A percentile compares a stretch with the other conserved stretches of the same genome.
Conservation (phyloP, 257 asterid genomes). For the Scutellaria galericulata region DNA sequence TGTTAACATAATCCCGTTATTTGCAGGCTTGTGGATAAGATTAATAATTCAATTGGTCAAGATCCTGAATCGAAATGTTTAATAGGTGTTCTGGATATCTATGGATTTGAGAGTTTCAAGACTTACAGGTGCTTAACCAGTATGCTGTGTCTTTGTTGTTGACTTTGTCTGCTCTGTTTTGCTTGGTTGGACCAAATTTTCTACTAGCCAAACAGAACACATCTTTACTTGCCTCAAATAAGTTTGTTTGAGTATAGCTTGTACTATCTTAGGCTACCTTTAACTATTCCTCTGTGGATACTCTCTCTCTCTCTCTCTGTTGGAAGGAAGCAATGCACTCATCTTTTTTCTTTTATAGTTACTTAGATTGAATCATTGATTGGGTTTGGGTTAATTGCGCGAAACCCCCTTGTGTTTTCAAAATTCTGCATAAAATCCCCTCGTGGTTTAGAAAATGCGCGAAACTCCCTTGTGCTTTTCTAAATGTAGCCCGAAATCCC, state of each 20-base stretch:
- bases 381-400: too few relatives aligned
- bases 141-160: slow-evolving; percentile 62
- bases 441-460: too few relatives aligned
- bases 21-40: slow-evolving; percentile 81
- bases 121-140: slow-evolving; percentile 92
- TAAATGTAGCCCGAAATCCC: too few relatives aligned
- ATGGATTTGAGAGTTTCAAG: slow-evolving; percentile 94
- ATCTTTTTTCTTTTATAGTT: slow-evolving; percentile 1
- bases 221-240: slow-evolving; percentile 29
- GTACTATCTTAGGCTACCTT: background rate
- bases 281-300: background rate
- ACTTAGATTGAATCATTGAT: slow-evolving; percentile 17
- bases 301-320: slow-evolving; percentile 12
- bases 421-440: too few relatives aligned
- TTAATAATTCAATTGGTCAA: slow-evolving; percentile 77
- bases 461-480: too few relatives aligned
- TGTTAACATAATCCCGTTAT: slow-evolving; percentile 16
- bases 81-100: slow-evolving; percentile 84
- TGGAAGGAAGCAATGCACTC: background rate
- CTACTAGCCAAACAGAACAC: slow-evolving; percentile 26
- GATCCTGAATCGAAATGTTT: slow-evolving; percentile 70
- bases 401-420: too few relatives aligned
- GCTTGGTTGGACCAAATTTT: slow-evolving; percentile 14
- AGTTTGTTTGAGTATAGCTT: slow-evolving; percentile 15
- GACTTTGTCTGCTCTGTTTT: slow-evolving; percentile 39